A percentile compares a stretch with the other conserved stretches of the same genome.
phyloP scores from a whole-genome alignment of 2,329 filamentous ascomycete genomes.

The Coleophoma eucalyptorum region DNA sequence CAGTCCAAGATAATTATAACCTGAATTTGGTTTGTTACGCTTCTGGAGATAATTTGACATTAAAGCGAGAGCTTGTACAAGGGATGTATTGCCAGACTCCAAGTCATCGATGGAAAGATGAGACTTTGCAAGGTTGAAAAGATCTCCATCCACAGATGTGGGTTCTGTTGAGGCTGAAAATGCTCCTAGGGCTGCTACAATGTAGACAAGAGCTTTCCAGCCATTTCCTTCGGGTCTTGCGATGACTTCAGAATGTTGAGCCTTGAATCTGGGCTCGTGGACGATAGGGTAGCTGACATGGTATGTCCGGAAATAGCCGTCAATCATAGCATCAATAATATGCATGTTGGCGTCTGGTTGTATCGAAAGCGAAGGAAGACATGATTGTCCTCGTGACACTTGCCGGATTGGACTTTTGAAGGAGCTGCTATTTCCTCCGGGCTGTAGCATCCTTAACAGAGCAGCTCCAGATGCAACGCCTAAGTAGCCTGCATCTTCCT shows the following conservation, averaged over 20 bases:
- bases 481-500: constrained; percentile 11
- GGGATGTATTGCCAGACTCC: constrained; percentile 39
- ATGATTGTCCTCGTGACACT: neutral
- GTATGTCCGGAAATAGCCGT: constrained; percentile 38
- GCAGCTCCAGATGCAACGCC: constrained; percentile 13
- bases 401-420: neutral
- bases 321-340: constrained; percentile 13
- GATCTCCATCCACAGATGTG: constrained; percentile 6
- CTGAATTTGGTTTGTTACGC: constrained; percentile 44
- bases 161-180: constrained; percentile 5
- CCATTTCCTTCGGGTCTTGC: constrained; percentile 7
- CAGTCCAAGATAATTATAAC: constrained; percentile 76
- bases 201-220: constrained; percentile 11
- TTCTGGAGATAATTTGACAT: constrained; percentile 45
- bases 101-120: constrained; percentile 37
- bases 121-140: constrained; percentile 10
- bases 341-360: constrained; percentile 5
- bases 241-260: constrained; percentile 18
- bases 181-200: constrained; percentile 11
- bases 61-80: constrained; percentile 39
- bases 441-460: constrained; percentile 9
- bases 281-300: constrained; percentile 41
- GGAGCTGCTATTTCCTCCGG: neutral
- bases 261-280: constrained; percentile 38
- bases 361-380: neutral